Conservation (phyloP, 148 eudicot genomes). For the Talinum fruticosum region DNA sequence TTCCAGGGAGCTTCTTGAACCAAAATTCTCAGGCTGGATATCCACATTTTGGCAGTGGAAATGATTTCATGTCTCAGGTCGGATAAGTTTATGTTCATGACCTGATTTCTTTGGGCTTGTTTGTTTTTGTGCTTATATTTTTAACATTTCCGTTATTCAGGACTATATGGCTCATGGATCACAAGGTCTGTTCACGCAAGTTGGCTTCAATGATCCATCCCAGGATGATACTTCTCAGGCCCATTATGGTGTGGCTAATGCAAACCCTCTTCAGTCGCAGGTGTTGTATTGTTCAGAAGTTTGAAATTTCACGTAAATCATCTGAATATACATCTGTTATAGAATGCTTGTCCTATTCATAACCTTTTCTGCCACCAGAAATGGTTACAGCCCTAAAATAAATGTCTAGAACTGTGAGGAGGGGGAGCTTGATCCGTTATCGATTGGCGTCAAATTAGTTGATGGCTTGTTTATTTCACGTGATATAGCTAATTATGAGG, state of each 20-base stretch:
- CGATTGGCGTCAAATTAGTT: too few relatives aligned
- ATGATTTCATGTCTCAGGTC: conserved; percentile 96
- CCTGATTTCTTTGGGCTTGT: not conserved
- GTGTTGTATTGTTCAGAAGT: conserved; percentile 26
- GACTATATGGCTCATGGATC: conserved; percentile 96
- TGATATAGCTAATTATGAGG: not conserved
- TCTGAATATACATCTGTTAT: not conserved
- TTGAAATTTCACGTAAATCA: not conserved
- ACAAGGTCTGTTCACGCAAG: conserved; percentile 93
- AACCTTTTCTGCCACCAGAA: not conserved
- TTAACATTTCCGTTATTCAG: conserved; percentile 31
- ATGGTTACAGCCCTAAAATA: not conserved
- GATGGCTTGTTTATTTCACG: not conserved
- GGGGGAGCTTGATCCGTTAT: not conserved
- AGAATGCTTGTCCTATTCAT: not conserved
- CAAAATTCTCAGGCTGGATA: conserved; percentile 89
- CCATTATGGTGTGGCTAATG: conserved; percentile 61
- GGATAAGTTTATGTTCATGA: conserved; percentile 6
- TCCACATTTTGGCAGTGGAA: conserved; percentile 85
- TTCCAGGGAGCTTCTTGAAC: conserved; percentile 81
- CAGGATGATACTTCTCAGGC: conserved; percentile 79
- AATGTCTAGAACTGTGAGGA: not conserved
- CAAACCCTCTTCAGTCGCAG: conserved; percentile 84
- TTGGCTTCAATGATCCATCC: conserved; percentile 77
- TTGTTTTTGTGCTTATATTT: conserved; percentile 3